Conservation (phyloP, 1,139 yeast genomes). For the Saccharomyces hybrid region DNA sequence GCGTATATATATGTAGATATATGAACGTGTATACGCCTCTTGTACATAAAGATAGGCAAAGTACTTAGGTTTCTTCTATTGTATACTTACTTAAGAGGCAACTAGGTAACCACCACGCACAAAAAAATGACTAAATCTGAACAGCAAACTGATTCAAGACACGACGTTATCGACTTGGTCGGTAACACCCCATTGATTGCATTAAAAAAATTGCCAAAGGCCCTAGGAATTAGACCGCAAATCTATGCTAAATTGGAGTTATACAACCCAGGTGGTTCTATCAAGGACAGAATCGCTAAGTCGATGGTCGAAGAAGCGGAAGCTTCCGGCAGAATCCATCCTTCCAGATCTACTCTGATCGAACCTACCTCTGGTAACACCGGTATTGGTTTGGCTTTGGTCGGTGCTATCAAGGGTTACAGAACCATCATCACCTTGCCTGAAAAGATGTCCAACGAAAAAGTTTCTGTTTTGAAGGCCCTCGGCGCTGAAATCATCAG, state of each 20-base stretch:
- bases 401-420: slow-evolving; percentile 83
- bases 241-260: slow-evolving; percentile 85
- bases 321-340: slow-evolving; percentile 67
- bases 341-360: slow-evolving; percentile 69
- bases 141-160: slow-evolving; percentile 18
- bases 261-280: slow-evolving; percentile 89
- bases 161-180: slow-evolving; percentile 35
- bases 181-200: slow-evolving; percentile 83
- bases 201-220: slow-evolving; percentile 70
- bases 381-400: slow-evolving; percentile 82
- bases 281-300: slow-evolving; percentile 89
- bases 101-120: not conserved
- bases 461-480: slow-evolving; percentile 81
- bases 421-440: slow-evolving; percentile 84
- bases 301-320: slow-evolving; percentile 84
- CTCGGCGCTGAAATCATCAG: slow-evolving; percentile 86
- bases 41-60: not conserved
- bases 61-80: not conserved
- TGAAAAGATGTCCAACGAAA: slow-evolving; percentile 88
- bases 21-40: not conserved
- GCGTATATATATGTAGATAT: not conserved
- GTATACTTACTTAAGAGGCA: not conserved
- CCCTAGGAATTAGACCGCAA: slow-evolving; percentile 67
- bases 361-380: slow-evolving; percentile 92
- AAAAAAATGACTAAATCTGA: not conserved